These are phyloP conservation scores for Miscanthus lutarioriparius DNA, from an alignment of 176 grass and related monocot genomes.

Conservation along the genomic window DNA sequence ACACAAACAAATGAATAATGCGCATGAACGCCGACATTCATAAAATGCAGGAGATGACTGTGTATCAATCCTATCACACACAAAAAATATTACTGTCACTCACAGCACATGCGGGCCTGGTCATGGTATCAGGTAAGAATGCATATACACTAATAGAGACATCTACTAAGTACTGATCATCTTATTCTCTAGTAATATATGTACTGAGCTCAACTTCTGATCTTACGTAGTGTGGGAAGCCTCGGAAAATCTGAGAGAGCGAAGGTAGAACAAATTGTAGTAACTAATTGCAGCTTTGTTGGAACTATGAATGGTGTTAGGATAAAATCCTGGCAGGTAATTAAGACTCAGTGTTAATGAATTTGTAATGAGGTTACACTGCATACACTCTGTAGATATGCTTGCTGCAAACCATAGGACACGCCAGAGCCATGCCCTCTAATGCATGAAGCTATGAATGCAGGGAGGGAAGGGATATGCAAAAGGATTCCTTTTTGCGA, in stretches of 20 bases:
- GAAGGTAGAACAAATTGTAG: conserved; percentile 43
- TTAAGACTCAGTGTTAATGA: neutral
- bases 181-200: conserved; percentile 5
- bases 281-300: conserved; percentile 51
- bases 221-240: conserved; percentile 67
- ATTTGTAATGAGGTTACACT: neutral
- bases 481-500: conserved; percentile 46
- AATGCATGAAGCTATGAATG: conserved; percentile 13
- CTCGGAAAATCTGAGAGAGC: conserved; percentile 33
- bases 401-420: neutral
- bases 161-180: neutral
- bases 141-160: too few species aligned
- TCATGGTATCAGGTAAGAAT: conserved; percentile 79
- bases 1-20: neutral
- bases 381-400: neutral
- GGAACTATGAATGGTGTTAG: conserved; percentile 50
- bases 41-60: conserved; percentile 71
- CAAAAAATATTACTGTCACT: conserved; percentile 38
- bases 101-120: conserved; percentile 60
- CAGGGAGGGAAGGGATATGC: conserved; percentile 64
- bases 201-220: neutral
- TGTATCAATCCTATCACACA: conserved; percentile 46
- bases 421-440: neutral
- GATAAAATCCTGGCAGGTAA: conserved; percentile 83
- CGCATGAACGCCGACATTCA: neutral